Conservation (phyloP, 2,329 filamentous ascomycete genomes). For the Ophiostoma fasciatum region DNA sequence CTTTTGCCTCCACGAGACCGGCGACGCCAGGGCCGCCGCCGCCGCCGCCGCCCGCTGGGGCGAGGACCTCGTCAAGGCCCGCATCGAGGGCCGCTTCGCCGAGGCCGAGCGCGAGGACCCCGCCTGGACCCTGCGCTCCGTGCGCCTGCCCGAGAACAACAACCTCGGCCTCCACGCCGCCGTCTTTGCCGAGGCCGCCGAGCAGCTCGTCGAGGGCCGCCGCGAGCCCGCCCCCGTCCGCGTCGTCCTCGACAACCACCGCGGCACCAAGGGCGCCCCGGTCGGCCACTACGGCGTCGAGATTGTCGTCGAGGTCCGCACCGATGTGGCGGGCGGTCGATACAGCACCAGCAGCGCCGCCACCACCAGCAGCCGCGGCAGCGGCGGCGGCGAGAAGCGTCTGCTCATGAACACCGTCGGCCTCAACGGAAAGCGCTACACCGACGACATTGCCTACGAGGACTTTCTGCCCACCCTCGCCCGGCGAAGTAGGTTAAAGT, state of each 20-base stretch:
- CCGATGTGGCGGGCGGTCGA: too few species aligned
- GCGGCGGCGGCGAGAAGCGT: constrained; percentile 27
- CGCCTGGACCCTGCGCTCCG: constrained; percentile 65
- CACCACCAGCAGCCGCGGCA: constrained; percentile 16
- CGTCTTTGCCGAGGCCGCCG: constrained; percentile 55
- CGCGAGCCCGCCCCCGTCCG: constrained; percentile 54
- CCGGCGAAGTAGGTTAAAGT: constrained; percentile 46
- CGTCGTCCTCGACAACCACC: constrained; percentile 57
- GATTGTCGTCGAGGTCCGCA: constrained; percentile 49
- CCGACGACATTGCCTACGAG: constrained; percentile 56
- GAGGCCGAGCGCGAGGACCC: constrained; percentile 71
- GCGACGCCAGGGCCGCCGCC: constrained; percentile 67
- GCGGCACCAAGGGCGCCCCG: constrained; percentile 49
- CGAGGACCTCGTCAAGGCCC: constrained; percentile 77
- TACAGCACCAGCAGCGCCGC: constrained; percentile 27
- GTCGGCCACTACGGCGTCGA: constrained; percentile 57
- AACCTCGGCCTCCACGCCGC: constrained; percentile 48
- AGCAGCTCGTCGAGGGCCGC: constrained; percentile 46
- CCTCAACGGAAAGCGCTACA: constrained; percentile 53
- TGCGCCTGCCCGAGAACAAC: constrained; percentile 44
- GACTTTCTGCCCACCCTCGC: constrained; percentile 63
- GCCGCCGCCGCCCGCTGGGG: constrained; percentile 60
- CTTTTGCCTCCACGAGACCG: constrained; percentile 58
- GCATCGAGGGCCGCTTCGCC: constrained; percentile 70
- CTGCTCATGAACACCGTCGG: constrained; percentile 41